Percentiles rank a stretch among this genome's conserved stretches.
Evolutionary conservation across 352 stramenopile genomes (phyloP).

Genomic region (Phytophthora chlamydospora): DNA sequence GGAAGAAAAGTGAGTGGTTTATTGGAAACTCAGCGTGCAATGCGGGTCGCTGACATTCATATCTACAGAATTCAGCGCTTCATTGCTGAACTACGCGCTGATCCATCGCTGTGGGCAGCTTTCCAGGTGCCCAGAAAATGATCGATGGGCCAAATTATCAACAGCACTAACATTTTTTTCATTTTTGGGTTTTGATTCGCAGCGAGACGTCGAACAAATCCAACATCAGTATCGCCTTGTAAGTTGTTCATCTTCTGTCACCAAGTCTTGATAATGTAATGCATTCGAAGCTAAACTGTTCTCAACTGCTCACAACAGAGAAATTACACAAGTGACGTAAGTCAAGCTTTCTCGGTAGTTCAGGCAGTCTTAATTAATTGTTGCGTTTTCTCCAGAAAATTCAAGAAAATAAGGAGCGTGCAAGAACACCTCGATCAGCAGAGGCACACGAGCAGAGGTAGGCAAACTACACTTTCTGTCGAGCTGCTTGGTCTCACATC

Average conservation of each 20-base stretch:
- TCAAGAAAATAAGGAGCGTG: slow-evolving; percentile 60
- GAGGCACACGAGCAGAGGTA: slow-evolving; percentile 40
- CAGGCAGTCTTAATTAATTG: background rate
- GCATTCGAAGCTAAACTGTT: slow-evolving; percentile 4
- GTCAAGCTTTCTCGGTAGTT: background rate
- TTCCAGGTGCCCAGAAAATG: slow-evolving; percentile 48
- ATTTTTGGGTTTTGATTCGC: slow-evolving; percentile 4
- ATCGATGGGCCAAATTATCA: background rate
- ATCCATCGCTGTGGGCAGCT: slow-evolving; percentile 54
- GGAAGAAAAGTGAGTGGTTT: slow-evolving; percentile 31
- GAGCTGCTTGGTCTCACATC: background rate
- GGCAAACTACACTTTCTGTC: background rate
- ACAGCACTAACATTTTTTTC: background rate
- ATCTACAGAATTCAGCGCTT: slow-evolving; percentile 54
- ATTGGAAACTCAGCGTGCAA: background rate
- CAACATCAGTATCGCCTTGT: slow-evolving; percentile 51
- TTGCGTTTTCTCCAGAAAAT: slow-evolving; percentile 51
- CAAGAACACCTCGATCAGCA: slow-evolving; percentile 29
- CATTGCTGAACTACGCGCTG: slow-evolving; percentile 60
- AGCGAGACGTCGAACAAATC: slow-evolving; percentile 49
- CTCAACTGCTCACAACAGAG: slow-evolving; percentile 19
- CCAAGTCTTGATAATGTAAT: background rate
- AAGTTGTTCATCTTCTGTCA: slow-evolving; percentile 4
- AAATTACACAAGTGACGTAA: slow-evolving; percentile 48
- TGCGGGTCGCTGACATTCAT: slow-evolving; percentile 1